Base-by-base conservation (phyloP, 805 yeast species). In the Saturnispora sanitii region DNA sequence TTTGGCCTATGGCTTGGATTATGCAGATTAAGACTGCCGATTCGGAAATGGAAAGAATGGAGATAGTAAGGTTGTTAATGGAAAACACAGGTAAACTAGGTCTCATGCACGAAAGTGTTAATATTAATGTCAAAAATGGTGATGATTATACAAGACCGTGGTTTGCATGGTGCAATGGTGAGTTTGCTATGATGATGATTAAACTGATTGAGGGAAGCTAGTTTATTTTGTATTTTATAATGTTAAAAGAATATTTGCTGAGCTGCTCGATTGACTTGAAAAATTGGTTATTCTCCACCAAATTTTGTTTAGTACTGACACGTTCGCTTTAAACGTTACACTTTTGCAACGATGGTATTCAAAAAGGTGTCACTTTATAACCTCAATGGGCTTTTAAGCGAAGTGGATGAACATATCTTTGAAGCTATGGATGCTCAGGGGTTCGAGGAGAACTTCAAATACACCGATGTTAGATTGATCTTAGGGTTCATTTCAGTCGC, bases 131-230 rank as follows among this genome's bases (percentile, higher is more conserved):
- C 5, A 64, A 64, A 2, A 77, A 75, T 1, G 42, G 45, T 8
- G 59, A 58, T n/a, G 25, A 16, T 11, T 87, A 60, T 55, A 82
- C 95, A 0, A 65, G 96, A 45, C 74, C 92, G 2, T 86, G 96
- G 96, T 87, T 87, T 64, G 81, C 94, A 4, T 86, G 96, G 96
- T 82, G 94, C 50, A 86, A 86, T 55, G 77, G 94, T 1, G 95
- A 87, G 59, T 84, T 86, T 62, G 95, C 87, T 17, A 83, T 83
- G 58, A 80, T 94, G 1, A 79, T 86, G n/a, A 57, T 86, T 35
- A 80, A 84, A 51, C 61, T 86, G 45, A 87, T 90, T 2, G 62
- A 69, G 43, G 64, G 82, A 38, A 82, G 81, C 54, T 94, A 94
- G 0, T 73, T 81, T 52, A 6, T 27, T 61, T 84, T 48, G 71